Base-by-base conservation (phyloP, 2,329 filamentous ascomycete genomes). In the Phaeosphaeriaceae sp. region DNA sequence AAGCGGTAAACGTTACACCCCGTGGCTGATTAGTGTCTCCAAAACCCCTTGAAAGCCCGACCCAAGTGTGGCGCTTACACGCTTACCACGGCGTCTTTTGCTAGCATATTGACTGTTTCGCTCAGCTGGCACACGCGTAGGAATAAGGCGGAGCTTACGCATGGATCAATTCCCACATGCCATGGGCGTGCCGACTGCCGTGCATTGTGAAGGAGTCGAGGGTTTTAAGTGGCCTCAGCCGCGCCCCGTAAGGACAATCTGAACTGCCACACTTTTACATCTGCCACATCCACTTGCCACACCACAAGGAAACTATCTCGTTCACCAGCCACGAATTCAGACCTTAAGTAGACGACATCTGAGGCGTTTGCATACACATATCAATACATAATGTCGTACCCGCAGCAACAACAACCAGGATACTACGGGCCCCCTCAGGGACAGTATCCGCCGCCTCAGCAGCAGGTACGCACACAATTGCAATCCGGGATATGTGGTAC, bases 401-500 rank as follows among this genome's bases (percentile, higher is more conserved):
- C 52, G 1, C 59, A 65, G 43, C 61, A 56, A 30, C 63, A 64
- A 60, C 60, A 30, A 28, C 48, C 48, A 0, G 48, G 48, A 13
- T 30, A 70, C 54, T 72, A 74, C 54, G 67, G 66, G 11, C 73
- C 72, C 1, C 71, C 65, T 50, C 68, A 65, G 30, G 69, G 74
- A 40, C 67, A 63, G 3, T 63, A 69, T 26, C 71, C 71, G 28
- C 70, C 71, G 30, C 71, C 72, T 22, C 72, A 72, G 30, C 72
- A 69, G 55, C 71, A 72, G 58, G 35, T 40, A 40, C n/a, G 35
- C 8, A 40, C 35, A 15, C 6, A 35, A 13, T 35, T 15, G 9
- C 13, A 15, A 35, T 9, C 13, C 3, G 35, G n/a, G 4, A 40
- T 6, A 15, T 8, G 6, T 6, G 5, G 3, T 5, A 28, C 5